Base-by-base conservation (phyloP, 768 basidiomycete species). In the Exsudoporus frostii region DNA sequence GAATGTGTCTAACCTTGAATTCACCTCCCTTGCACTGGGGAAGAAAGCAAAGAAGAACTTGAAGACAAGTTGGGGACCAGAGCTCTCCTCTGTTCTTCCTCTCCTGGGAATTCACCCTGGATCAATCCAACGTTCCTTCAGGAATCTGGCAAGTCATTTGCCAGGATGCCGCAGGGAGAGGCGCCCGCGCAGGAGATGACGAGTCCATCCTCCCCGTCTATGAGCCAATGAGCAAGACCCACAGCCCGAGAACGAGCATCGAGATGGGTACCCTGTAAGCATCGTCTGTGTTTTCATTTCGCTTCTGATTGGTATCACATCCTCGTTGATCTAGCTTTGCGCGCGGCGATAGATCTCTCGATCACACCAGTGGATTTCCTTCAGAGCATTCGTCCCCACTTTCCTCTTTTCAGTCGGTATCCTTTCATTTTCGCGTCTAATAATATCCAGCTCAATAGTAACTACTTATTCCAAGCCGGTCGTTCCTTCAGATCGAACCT, bases 401-500 rank as follows among this genome's bases (percentile, higher is more conserved):
- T 25, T 46, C 58, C 1, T 38, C 39, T 11, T 19, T 29, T 17
- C 8, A 50, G 59, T 65, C n/a, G n/a, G 58, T 61, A 36, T 42
- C 44, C 44, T 57, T 33, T 44, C 22, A 45, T 44, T 32, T n/a
- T 45, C 27, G 8, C 36, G 5, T n/a, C 40, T 32, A 38, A 33
- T 27, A 22, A 38, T 39, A 47, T 36, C 13, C 27, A 27, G 14
- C 54, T 71, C 39, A n/a, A 67, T 44, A 15, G 1, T 44, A 15
- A 0, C 20, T n/a, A 20, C 43, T 8, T 24, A 22, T 7, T 33
- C n/a, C 38, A 44, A 69, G 68, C 34, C 51, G 17, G 7, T 65
- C 63, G 1, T 67, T 69, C 42, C 52, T 64, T 10, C 58, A 56
- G 34, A 62, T 63, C 58, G 68, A 69, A 22, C 32, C 40, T 7